Base-by-base conservation (phyloP, 163 green algal genomes). In the Chlorella variabilis region DNA sequence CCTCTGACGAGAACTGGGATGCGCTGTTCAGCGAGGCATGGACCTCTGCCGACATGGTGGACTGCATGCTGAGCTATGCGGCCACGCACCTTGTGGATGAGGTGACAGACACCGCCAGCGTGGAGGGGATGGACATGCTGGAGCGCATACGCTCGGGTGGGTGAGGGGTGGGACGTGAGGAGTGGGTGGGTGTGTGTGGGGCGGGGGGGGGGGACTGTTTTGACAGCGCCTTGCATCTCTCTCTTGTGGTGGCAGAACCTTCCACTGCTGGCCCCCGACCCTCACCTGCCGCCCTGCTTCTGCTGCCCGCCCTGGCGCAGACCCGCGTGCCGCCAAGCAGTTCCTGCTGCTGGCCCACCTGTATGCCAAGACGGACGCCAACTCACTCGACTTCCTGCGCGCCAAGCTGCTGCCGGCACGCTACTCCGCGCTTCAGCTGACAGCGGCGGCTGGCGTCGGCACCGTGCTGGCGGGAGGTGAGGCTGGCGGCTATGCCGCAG, bases 21-120 rank as follows among this genome's bases (percentile, higher is more conserved):
- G 89, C 94, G 0, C 58, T 88, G 2, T 94, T 94, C 82, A 61
- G 61, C 7, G 93, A 96, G 38, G 81, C 87, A 9, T 98, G 93
- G 94, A 90, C 84, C n/a, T 93, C 82, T 8, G 87, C 88, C 7
- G 94, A 96, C 83, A 88, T 97, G 83, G 92, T 96, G 56, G 93
- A 98, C 85, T 96, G 91, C 89, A 93, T 98, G 61, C 84, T 97
- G 66, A 94, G 80, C 41, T 96, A 92, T 79, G 87, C 91, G 8
- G 86, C 88, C 33, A 96, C 90, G 2, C 77, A 91, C 39, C 87
- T 97, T 38, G 88, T 96, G 84, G 71, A 87, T 21, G 84, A 84
- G 39, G 84, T 92, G 83, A 91, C 80, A 42, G 71, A 87, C 42
- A 48, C 38, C 41, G 80, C 70, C 62, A 87, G 63, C 59, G 56